These are phyloP conservation scores for Camellia japonica DNA, from an alignment of 148 eudicot species.

Conservation along the genomic window DNA sequence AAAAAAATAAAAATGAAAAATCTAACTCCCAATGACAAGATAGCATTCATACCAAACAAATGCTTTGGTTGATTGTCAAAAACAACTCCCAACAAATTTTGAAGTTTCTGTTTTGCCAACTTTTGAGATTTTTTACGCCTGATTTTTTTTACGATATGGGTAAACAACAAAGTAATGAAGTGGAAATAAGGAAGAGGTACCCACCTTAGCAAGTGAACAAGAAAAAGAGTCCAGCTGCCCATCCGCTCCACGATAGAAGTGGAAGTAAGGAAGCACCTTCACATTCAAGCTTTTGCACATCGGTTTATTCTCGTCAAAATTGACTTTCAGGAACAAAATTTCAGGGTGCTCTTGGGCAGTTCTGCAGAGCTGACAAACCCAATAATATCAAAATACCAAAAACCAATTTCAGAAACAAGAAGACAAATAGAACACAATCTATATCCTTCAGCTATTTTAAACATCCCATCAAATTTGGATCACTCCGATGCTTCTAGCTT, in stretches of 20 bases:
- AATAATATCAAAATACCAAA: conserved; percentile 4
- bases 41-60: not conserved
- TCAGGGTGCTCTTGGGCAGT: conserved; percentile 83
- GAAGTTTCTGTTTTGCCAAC: not conserved
- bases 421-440: not conserved
- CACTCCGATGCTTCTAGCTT: not conserved
- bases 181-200: conserved; percentile 4
- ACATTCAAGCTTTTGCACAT: conserved; percentile 98
- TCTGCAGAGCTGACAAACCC: conserved; percentile 68
- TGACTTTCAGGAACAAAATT: conserved; percentile 86
- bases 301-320: conserved; percentile 92
- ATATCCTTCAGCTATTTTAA: not conserved
- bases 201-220: conserved; percentile 94
- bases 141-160: not conserved
- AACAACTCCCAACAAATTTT: not conserved
- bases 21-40: not conserved
- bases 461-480: not conserved
- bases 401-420: conserved; percentile 10
- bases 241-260: conserved; percentile 93
- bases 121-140: not conserved
- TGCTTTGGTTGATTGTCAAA: not conserved
- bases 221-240: conserved; percentile 88
- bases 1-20: not conserved
- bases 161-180: not conserved
- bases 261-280: conserved; percentile 95